phyloP scores from a whole-genome alignment of 2,329 filamentous ascomycete genomes.

The Ceratocystis harringtonii region DNA sequence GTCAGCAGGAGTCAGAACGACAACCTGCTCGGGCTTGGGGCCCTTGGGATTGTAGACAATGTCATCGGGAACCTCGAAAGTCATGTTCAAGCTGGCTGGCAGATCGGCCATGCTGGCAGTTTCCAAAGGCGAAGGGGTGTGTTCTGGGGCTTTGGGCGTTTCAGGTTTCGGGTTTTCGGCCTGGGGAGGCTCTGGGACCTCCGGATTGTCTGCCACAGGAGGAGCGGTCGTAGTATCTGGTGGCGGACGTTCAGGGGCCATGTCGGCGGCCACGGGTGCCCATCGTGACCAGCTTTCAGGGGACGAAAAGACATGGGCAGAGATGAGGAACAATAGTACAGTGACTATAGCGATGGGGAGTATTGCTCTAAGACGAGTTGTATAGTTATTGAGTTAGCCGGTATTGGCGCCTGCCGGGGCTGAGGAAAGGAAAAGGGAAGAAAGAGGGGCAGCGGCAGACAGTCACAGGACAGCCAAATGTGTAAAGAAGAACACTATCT shows the following conservation, averaged over 20 bases:
- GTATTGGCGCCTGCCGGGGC: not conserved
- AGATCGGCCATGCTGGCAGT: slow-evolving; percentile 5
- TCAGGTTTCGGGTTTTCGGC: not conserved
- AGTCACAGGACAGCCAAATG: not conserved
- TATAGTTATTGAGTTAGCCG: not conserved
- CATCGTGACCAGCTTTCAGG: slow-evolving; percentile 16
- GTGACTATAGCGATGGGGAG: slow-evolving; percentile 14
- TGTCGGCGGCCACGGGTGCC: slow-evolving; percentile 3
- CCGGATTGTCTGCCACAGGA: not conserved
- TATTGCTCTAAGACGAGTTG: not conserved
- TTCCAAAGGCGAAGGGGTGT: slow-evolving; percentile 10
- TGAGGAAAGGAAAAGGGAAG: not conserved
- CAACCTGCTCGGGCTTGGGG: slow-evolving; percentile 13
- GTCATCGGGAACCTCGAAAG: slow-evolving; percentile 14
- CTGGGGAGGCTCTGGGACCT: not conserved
- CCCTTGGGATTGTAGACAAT: slow-evolving; percentile 15
- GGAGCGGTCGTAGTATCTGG: not conserved
- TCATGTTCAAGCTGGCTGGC: slow-evolving; percentile 10
- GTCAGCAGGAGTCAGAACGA: slow-evolving; percentile 16
- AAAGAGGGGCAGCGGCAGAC: not conserved
- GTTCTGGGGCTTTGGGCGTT: not conserved
- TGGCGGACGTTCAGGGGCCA: not conserved
- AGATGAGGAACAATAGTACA: slow-evolving; percentile 15
- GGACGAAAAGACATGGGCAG: slow-evolving; percentile 14
- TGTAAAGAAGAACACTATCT: not conserved